Percentiles rank a stretch among this genome's conserved stretches.
Conservation (phyloP, 768 basidiomycete species). For the Cyathus striatus region DNA sequence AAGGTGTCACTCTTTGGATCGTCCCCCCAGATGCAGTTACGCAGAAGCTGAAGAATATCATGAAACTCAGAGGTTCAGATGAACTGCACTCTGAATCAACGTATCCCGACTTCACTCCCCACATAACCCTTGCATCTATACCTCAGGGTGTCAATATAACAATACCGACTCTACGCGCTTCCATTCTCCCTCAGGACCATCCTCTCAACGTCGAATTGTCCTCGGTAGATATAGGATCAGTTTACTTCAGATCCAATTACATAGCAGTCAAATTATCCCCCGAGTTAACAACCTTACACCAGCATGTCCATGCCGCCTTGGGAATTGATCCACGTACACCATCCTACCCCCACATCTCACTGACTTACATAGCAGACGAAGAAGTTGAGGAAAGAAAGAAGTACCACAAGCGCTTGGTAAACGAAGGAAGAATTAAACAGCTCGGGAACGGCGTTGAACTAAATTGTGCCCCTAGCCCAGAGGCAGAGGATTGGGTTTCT, state of each 20-base stretch:
- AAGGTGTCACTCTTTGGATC: slow-evolving; percentile 68
- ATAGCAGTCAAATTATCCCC: slow-evolving; percentile 40
- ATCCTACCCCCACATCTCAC: slow-evolving; percentile 64
- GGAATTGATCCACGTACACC: slow-evolving; percentile 44
- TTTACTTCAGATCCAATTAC: slow-evolving; percentile 72
- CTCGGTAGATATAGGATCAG: slow-evolving; percentile 49
- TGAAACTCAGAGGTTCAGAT: slow-evolving; percentile 26
- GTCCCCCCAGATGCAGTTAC: slow-evolving; percentile 48
- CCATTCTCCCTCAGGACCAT: slow-evolving; percentile 28
- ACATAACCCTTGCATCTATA: slow-evolving; percentile 61
- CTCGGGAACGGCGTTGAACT: slow-evolving; percentile 20
- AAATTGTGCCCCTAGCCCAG: slow-evolving; percentile 19
- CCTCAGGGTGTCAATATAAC: slow-evolving; percentile 21
- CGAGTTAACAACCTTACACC: slow-evolving; percentile 45
- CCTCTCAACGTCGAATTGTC: slow-evolving; percentile 42
- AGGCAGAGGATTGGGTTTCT: slow-evolving; percentile 27
- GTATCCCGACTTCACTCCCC: slow-evolving; percentile 61
- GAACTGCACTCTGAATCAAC: slow-evolving; percentile 25
- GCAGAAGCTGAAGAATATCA: slow-evolving; percentile 36
- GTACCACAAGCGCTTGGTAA: slow-evolving; percentile 37
- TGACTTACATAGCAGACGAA: slow-evolving; percentile 69
- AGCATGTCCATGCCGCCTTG: slow-evolving; percentile 32
- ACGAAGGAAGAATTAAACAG: slow-evolving; percentile 24
- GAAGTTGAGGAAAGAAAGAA: slow-evolving; percentile 52
- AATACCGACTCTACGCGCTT: slow-evolving; percentile 27